Evolutionary conservation across 345 rosid species (phyloP).

Genomic region (Eucalyptus sideroxylon): DNA sequence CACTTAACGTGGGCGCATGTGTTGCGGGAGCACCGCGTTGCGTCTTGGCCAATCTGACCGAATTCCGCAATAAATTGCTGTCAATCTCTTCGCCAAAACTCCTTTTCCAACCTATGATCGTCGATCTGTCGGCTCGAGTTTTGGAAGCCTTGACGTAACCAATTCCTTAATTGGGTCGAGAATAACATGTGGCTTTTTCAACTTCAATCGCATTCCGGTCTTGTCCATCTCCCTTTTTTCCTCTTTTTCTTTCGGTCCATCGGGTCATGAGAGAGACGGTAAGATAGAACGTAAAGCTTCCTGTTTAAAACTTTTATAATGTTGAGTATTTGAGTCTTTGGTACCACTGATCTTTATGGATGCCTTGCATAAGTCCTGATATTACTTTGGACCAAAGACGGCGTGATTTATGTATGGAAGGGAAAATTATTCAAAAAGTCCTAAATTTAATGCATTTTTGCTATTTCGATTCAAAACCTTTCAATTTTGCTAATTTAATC

Average conservation of each 20-base stretch:
- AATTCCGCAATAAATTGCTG: background rate
- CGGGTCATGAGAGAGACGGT: background rate
- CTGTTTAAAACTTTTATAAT: background rate
- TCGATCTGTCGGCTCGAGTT: background rate
- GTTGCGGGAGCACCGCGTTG: background rate
- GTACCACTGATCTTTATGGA: background rate
- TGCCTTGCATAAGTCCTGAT: background rate
- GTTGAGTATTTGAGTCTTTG: background rate
- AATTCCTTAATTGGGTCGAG: background rate
- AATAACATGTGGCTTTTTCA: background rate
- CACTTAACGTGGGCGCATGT: background rate
- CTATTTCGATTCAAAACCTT: accelerated
- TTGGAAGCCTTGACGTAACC: background rate
- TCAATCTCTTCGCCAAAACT: background rate
- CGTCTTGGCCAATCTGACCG: background rate
- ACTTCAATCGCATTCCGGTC: background rate
- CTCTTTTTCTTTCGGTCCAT: background rate
- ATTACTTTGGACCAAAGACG: background rate
- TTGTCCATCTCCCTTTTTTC: background rate
- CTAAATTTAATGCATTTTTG: accelerated
- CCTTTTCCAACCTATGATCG: background rate
- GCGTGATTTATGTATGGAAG: accelerated
- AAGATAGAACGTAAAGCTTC: background rate
- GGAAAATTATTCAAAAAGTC: accelerated
- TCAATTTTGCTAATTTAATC: accelerated